Evolutionary conservation across 2,329 filamentous ascomycete species (phyloP), one percentile per base, ranked within the genome.

Genomic region (Pyricularia pennisetigena): DNA sequence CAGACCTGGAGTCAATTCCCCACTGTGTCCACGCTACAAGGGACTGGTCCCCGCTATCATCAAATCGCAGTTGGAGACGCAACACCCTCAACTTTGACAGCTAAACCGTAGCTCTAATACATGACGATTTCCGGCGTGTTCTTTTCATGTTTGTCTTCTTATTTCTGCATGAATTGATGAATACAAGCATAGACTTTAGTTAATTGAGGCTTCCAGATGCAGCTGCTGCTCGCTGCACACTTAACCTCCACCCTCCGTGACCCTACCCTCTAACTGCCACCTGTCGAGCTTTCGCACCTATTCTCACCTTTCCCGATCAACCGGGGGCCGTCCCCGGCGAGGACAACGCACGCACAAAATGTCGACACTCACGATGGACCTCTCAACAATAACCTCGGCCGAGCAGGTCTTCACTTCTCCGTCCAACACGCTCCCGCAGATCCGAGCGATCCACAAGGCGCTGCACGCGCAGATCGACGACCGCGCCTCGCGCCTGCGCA

Each of bases 381-480:
- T 81, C 62, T 79, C 82, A 54, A 74, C 75, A 71, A 74, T 86
- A 70, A 82, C 82, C 69, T 81, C 82, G 66, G 83, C 84, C 69
- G 75, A 81, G 69, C 79, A 86, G 71, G 81, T 88, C 75, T 87
- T 88, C 78, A 81, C 74, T 24, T 74, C 82, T 66, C 49, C 65
- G 77, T 80, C 78, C 70, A 79, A 86, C 76, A 87, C 86, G 20
- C 82, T 90, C 23, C 87, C 86, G 1, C 86, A 88, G 75, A 86
- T 90, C 75, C 85, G 86, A 67, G 80, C 85, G 68, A 83, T 89
- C 71, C 87, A 90, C 79, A 85, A 86, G 72, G 78, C 79, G 26
- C 82, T 90, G 54, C 85, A 87, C 74, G 79, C 79, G 10, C 81
- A 85, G 71, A 83, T 88, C 72, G 87, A 89, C 71, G 87, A 89